Conservation (phyloP, 2,329 filamentous ascomycete species). For the Dactylellina parvicollis region DNA sequence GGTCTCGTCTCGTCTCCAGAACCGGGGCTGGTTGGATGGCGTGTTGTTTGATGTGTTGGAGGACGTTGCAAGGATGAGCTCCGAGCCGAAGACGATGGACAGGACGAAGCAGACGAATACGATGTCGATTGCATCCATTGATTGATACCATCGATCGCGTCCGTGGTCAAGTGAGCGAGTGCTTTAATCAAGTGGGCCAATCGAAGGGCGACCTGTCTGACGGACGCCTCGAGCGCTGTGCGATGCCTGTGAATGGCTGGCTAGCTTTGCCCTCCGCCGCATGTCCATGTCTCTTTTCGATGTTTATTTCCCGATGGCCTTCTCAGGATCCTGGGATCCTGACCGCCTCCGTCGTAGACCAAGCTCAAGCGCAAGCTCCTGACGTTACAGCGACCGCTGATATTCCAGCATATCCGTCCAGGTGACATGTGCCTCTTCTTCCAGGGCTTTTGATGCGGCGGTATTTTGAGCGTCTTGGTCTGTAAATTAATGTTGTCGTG, state of each 20-base stretch:
- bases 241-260: neutral
- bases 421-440: neutral
- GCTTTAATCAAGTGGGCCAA: no score
- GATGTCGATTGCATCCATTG: no score
- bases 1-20: no score
- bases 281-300: slow-evolving; percentile 17
- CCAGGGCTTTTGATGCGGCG: no score
- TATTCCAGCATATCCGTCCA: no score
- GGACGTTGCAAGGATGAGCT: slow-evolving; percentile 23
- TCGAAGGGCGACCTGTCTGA: neutral
- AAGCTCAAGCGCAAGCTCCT: neutral
- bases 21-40: no score
- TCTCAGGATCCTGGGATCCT: neutral
- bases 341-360: neutral
- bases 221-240: neutral
- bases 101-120: neutral
- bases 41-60: neutral
- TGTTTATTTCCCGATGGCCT: neutral
- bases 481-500: neutral
- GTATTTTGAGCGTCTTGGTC: slow-evolving; percentile 4
- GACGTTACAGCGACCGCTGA: neutral
- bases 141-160: no score
- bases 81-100: no score
- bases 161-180: no score
- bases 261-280: slow-evolving; percentile 20